Conservation (phyloP, 73 alveolate species). For the Effrenium voratum region DNA sequence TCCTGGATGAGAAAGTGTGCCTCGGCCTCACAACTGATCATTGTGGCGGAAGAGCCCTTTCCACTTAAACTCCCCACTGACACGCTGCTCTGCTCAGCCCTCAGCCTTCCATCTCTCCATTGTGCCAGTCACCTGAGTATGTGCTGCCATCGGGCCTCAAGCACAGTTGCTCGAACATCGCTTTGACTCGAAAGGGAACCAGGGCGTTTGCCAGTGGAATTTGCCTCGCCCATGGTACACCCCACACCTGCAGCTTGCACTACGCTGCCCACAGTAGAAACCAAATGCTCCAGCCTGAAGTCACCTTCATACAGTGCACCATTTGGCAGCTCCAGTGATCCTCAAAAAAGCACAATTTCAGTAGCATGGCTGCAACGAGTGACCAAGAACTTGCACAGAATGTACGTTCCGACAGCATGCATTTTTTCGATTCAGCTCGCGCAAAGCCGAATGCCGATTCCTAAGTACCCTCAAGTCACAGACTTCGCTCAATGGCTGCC, state of each 20-base stretch:
- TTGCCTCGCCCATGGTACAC: constrained; percentile 64
- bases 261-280: too few relatives aligned
- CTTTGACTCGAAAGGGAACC: not conserved
- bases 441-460: not conserved
- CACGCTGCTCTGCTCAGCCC: not conserved
- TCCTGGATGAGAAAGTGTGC: not conserved
- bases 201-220: constrained; percentile 34
- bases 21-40: constrained; percentile 26
- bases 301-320: constrained; percentile 54
- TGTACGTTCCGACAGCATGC: too few relatives aligned
- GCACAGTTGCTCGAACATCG: not conserved
- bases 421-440: too few relatives aligned
- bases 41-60: too few relatives aligned
- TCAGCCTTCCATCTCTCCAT: constrained; percentile 48
- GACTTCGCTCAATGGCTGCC: constrained; percentile 88
- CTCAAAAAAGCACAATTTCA: too few relatives aligned
- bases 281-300: not conserved
- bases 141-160: constrained; percentile 63
- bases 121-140: constrained; percentile 53
- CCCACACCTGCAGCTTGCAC: constrained; percentile 6
- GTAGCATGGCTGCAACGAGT: too few relatives aligned
- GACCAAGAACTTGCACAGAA: too few relatives aligned
- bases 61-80: too few relatives aligned
- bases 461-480: not conserved
- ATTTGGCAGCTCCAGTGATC: constrained; percentile 24